Base-by-base conservation (phyloP, 805 yeast species). In the Cyberlindnera saturnus region DNA sequence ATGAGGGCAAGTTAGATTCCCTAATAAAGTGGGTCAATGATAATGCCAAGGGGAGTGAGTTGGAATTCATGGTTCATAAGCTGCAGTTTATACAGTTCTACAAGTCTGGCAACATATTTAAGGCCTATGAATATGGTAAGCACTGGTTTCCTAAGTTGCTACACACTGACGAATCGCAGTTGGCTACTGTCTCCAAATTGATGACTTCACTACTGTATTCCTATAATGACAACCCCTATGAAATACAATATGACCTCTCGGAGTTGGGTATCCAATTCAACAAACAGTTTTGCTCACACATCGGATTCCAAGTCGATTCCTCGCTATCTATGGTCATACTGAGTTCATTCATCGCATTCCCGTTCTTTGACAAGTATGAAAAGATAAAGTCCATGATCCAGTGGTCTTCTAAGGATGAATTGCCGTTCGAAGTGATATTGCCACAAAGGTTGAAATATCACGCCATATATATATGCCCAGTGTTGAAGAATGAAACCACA, bases 391-490 rank as follows among this genome's bases (percentile, higher is more conserved):
- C 59, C 13, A 57, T 63, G 32, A 60, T 77, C 3, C 75, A 71
- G 41, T 79, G 85, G 85, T 69, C 80, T 1, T 69, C 81, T 0
- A 59, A 63, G 29, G 69, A 76, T 52, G 88, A 82, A 59, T 56
- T 82, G 15, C 86, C 86, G 3, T 79, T 80, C 41, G 84, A 77
- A 48, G 72, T 79, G 17, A 67, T 68, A 28, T 60, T 82, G 17
- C 88, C 89, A 1, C 59, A 61, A 0, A 61, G 62, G 19, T 59
- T 79, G 39, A 74, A 73, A 42, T 80, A 72, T 59, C 88, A 82
- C 55, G 77, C 86, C 2, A 70, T 82, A 1, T 82, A 81, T 55
- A 82, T 82, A 4, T 82, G 89, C 55, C 89, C 89, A 0, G 84
- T 82, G 1, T 67, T 79, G 14, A 81, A 80, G 55, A 83, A 79